These are phyloP conservation scores for Scutellaria baicalensis DNA, from an alignment of 257 asterid species.

Conservation along the genomic window DNA sequence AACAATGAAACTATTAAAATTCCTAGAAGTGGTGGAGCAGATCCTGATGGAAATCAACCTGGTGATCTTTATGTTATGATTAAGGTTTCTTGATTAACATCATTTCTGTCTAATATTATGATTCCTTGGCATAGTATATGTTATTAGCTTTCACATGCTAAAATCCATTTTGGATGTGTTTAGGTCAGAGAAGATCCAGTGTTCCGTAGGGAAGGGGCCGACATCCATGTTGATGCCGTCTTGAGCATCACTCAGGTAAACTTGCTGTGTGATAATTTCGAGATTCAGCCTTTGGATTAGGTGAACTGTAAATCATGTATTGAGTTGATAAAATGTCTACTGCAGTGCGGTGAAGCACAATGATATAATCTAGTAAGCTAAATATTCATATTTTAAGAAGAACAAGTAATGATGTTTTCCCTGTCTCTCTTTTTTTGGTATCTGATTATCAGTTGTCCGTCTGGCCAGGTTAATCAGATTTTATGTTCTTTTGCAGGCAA, in stretches of 20 bases:
- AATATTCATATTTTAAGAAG: background rate
- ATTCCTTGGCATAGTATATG: background rate
- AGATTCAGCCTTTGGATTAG: slow-evolving; percentile 9
- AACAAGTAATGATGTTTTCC: background rate
- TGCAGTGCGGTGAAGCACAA: background rate
- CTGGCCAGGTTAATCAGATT: slow-evolving; percentile 4
- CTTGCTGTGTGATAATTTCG: background rate
- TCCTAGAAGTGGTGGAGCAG: slow-evolving; percentile 87
- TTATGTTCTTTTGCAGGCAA: slow-evolving; percentile 65
- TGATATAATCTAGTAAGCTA: background rate
- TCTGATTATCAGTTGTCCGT: background rate
- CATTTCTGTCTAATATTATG: background rate
- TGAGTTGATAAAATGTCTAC: background rate
- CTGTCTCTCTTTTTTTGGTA: background rate
- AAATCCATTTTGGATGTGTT: slow-evolving; percentile 9
- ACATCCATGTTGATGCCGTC: slow-evolving; percentile 83
- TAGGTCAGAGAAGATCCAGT: slow-evolving; percentile 97
- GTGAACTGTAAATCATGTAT: background rate
- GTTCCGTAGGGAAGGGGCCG: slow-evolving; percentile 88
- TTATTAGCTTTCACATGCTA: background rate
- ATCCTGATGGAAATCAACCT: slow-evolving; percentile 86
- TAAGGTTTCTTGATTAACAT: slow-evolving; percentile 46
- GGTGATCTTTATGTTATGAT: slow-evolving; percentile 76
- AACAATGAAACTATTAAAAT: slow-evolving; percentile 59
- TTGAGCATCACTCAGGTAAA: slow-evolving; percentile 88